phyloP scores from a whole-genome alignment of 2,329 filamentous ascomycete species.

The Lecanicillium sp. region DNA sequence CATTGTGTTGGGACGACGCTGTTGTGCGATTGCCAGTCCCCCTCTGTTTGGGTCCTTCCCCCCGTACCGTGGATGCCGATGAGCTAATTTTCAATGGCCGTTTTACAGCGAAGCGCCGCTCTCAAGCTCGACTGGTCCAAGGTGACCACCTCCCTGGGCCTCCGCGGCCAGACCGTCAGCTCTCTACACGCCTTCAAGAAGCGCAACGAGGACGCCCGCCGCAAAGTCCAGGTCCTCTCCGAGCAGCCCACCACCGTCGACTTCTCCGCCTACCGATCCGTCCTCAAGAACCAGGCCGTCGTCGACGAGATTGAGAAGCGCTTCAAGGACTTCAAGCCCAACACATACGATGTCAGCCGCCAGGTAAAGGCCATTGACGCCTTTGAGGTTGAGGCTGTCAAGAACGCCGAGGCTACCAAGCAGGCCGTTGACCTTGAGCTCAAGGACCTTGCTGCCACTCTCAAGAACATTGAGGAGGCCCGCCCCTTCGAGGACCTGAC shows the following conservation, averaged over 20 bases:
- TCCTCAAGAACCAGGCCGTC: slow-evolving; percentile 93
- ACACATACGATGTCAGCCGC: slow-evolving; percentile 82
- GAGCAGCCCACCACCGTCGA: slow-evolving; percentile 83
- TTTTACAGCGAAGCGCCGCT: slow-evolving; percentile 82
- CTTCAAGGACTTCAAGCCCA: slow-evolving; percentile 84
- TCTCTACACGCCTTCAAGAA: slow-evolving; percentile 97
- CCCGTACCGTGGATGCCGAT: too few species aligned
- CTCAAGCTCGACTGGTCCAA: slow-evolving; percentile 99
- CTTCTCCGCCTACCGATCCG: slow-evolving; percentile 83
- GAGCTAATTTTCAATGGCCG: slow-evolving; percentile 45
- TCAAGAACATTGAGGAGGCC: slow-evolving; percentile 95
- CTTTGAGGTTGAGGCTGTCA: slow-evolving; percentile 92
- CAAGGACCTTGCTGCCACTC: slow-evolving; percentile 84
- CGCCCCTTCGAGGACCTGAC: slow-evolving; percentile 95
- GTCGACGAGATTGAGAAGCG: slow-evolving; percentile 96
- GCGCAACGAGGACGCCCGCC: slow-evolving; percentile 97
- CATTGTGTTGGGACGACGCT: background rate
- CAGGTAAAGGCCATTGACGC: slow-evolving; percentile 98
- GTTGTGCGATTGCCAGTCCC: background rate
- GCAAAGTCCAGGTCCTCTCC: slow-evolving; percentile 76
- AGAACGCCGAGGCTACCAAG: slow-evolving; percentile 97
- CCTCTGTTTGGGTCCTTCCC: too few species aligned
- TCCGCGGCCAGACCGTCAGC: slow-evolving; percentile 87
- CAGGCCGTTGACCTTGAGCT: slow-evolving; percentile 91
- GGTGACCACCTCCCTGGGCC: slow-evolving; percentile 86